These are phyloP conservation scores for Apiospora arundinis DNA, from an alignment of 2,329 filamentous ascomycete species.

Conservation along the genomic window DNA sequence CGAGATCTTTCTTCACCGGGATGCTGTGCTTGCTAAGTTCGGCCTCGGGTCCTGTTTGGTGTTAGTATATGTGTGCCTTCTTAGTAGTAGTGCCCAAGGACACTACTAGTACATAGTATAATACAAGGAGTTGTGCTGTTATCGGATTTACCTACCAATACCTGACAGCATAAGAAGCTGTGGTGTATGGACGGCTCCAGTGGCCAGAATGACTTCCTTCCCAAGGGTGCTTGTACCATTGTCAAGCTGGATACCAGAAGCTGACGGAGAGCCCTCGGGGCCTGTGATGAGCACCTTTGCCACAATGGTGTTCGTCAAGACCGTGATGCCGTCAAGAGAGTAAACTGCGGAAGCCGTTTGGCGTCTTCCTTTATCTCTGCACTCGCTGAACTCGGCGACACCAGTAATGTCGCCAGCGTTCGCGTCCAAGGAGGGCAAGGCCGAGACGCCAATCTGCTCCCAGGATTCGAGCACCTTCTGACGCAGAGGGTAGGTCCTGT, in stretches of 20 bases:
- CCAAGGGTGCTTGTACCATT: slow-evolving; percentile 36
- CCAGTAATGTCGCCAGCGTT: slow-evolving; percentile 40
- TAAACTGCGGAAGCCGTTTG: slow-evolving; percentile 33
- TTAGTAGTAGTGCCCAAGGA: too few species aligned
- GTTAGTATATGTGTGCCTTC: not conserved
- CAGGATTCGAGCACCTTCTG: slow-evolving; percentile 45
- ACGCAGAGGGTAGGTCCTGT: slow-evolving; percentile 47
- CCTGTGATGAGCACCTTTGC: slow-evolving; percentile 26
- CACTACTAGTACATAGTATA: not conserved
- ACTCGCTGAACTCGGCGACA: slow-evolving; percentile 41
- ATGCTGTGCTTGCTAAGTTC: slow-evolving; percentile 40
- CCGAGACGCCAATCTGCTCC: slow-evolving; percentile 44
- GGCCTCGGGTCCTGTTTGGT: slow-evolving; percentile 25
- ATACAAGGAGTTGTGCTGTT: not conserved
- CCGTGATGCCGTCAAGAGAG: slow-evolving; percentile 29
- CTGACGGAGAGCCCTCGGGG: slow-evolving; percentile 26
- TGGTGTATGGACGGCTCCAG: slow-evolving; percentile 41
- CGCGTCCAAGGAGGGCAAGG: slow-evolving; percentile 36
- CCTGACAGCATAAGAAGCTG: slow-evolving; percentile 44
- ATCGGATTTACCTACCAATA: slow-evolving; percentile 32
- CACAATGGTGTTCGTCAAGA: slow-evolving; percentile 31
- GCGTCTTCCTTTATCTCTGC: slow-evolving; percentile 29
- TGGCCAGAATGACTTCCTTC: slow-evolving; percentile 42
- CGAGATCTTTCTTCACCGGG: slow-evolving; percentile 37
- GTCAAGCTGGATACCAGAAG: slow-evolving; percentile 50